Evolutionary conservation across 768 basidiomycete species (phyloP).

Genomic region (Kwoniella mangroviensis): DNA sequence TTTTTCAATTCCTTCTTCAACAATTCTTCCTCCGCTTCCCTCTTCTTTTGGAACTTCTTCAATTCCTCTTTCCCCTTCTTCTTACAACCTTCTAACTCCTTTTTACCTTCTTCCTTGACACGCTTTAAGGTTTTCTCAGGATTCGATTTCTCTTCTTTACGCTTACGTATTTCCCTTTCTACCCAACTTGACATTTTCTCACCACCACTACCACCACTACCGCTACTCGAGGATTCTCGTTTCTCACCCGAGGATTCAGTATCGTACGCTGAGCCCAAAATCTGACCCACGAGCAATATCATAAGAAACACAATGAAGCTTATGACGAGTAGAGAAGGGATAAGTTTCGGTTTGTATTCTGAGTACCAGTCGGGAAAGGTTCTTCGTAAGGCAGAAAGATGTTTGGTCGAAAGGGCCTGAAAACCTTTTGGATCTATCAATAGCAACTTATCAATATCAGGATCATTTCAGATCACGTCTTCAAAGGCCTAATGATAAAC

Average conservation of each 20-base stretch:
- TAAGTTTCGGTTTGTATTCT: constrained; percentile 20
- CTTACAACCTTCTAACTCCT: constrained; percentile 9
- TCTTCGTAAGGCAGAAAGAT: constrained; percentile 2
- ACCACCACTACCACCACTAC: not conserved
- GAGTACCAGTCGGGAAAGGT: constrained; percentile 22
- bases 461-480: too few relatives aligned
- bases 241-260: constrained; percentile 9
- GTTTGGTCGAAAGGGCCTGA: not conserved
- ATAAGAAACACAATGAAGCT: constrained; percentile 20
- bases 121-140: constrained; percentile 13
- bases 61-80: constrained; percentile 18
- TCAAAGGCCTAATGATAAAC: not conserved
- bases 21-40: constrained; percentile 13
- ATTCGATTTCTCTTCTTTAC: constrained; percentile 21
- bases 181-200: constrained; percentile 18
- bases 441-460: not conserved
- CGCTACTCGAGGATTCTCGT: not conserved
- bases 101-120: constrained; percentile 17
- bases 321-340: constrained; percentile 24
- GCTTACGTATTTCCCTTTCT: constrained; percentile 21
- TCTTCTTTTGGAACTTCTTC: constrained; percentile 18
- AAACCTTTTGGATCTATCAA: not conserved
- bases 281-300: constrained; percentile 28
- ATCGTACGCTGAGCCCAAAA: constrained; percentile 40
- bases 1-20: constrained; percentile 21